A percentile compares a stretch with the other conserved stretches of the same genome.
These are phyloP conservation scores for Saccharomyces eubayanus DNA, from an alignment of 805 yeast species.

Conservation along the genomic window DNA sequence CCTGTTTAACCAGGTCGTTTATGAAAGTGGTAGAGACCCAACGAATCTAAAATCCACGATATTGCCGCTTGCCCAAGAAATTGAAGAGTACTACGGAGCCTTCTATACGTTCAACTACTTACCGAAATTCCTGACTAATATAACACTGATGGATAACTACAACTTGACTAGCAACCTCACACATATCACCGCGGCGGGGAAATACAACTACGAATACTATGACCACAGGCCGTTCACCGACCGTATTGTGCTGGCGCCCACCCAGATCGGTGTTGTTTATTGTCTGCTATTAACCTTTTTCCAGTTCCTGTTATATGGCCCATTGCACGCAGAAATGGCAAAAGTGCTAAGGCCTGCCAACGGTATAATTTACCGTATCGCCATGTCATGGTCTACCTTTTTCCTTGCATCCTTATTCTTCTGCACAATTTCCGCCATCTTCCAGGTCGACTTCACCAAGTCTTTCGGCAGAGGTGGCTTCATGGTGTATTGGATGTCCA, in stretches of 20 bases:
- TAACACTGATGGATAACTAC: slow-evolving; percentile 1
- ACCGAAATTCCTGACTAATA: slow-evolving; percentile 15
- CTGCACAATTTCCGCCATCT: slow-evolving; percentile 55
- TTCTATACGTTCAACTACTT: slow-evolving; percentile 4
- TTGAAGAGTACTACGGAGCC: slow-evolving; percentile 24
- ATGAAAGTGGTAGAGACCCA: slow-evolving; percentile 61
- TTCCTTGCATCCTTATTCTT: slow-evolving; percentile 51
- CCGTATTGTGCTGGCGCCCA: slow-evolving; percentile 53
- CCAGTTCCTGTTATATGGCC: slow-evolving; percentile 54
- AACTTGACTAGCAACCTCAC: slow-evolving; percentile 1
- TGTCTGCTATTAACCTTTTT: slow-evolving; percentile 63
- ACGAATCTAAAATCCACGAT: slow-evolving; percentile 39
- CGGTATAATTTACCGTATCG: slow-evolving; percentile 44
- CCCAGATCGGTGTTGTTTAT: slow-evolving; percentile 70
- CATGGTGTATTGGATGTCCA: slow-evolving; percentile 63
- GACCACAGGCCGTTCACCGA: slow-evolving; percentile 46
- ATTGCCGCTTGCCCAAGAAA: slow-evolving; percentile 33
- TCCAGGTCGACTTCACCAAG: slow-evolving; percentile 50
- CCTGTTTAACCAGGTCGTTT: slow-evolving; percentile 33
- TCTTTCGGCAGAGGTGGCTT: slow-evolving; percentile 66
- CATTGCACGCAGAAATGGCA: slow-evolving; percentile 44
- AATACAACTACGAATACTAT: slow-evolving; percentile 26
- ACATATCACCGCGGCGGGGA: slow-evolving; percentile 19
- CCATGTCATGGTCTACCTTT: slow-evolving; percentile 42
- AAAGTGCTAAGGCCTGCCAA: slow-evolving; percentile 37